Percentiles rank a stretch among this genome's conserved stretches.
Evolutionary conservation across 1,284 basidiomycete genomes (phyloP).

Genomic region (Ganoderma leucocontextum): DNA sequence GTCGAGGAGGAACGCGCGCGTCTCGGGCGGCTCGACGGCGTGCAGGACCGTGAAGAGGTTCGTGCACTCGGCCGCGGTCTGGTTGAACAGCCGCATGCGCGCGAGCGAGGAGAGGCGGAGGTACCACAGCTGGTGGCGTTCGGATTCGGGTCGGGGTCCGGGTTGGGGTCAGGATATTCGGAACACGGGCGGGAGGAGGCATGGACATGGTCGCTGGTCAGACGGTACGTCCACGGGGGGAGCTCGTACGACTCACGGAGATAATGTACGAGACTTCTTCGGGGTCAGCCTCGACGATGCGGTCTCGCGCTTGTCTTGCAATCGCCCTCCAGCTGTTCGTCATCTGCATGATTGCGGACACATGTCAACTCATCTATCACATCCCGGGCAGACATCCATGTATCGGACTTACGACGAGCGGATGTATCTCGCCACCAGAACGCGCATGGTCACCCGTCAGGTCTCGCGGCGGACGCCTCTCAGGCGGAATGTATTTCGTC

Average conservation of each 20-base stretch:
- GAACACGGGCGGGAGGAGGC: background rate
- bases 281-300: slow-evolving; percentile 72
- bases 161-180: background rate
- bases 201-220: background rate
- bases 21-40: slow-evolving; percentile 58
- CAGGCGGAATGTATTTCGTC: slow-evolving; percentile 82
- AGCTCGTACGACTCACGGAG: slow-evolving; percentile 55
- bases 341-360: slow-evolving; percentile 57
- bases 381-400: background rate
- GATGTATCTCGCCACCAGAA: slow-evolving; percentile 65
- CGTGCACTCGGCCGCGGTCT: slow-evolving; percentile 79
- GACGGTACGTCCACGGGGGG: background rate
- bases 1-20: slow-evolving; percentile 62
- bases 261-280: slow-evolving; percentile 71
- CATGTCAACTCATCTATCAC: slow-evolving; percentile 12
- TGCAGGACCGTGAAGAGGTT: slow-evolving; percentile 80
- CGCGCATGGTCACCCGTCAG: slow-evolving; percentile 75
- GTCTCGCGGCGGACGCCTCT: slow-evolving; percentile 76
- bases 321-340: slow-evolving; percentile 85
- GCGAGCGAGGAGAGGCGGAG: slow-evolving; percentile 80
- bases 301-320: slow-evolving; percentile 80
- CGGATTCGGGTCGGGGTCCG: background rate
- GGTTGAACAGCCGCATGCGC: slow-evolving; percentile 82
- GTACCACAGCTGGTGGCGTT: slow-evolving; percentile 72
- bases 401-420: slow-evolving; percentile 71